Base-by-base conservation (phyloP, 805 yeast genomes). In the Suhomyces vadensis region DNA sequence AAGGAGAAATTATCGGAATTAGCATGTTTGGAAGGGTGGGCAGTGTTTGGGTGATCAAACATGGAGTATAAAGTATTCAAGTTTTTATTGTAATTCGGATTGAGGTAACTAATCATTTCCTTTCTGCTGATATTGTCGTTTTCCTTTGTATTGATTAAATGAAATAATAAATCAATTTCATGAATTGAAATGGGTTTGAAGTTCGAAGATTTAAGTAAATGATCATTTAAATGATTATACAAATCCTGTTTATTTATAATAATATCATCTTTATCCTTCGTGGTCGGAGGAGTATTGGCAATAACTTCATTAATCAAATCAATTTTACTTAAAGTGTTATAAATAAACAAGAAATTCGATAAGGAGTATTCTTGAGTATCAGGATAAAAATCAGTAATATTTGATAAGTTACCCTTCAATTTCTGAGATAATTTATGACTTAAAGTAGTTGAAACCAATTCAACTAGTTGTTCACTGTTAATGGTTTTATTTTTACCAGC, bases 51-150 rank as follows among this genome's bases (percentile, higher is more conserved):
- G 44, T 71, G 75, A 29, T 68, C 74, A 51, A 68, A 72, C 35
- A 70, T 67, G 27, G 71, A 53, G 41, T 58, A 56, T 46, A 68
- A 59, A n/a, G 67, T 58, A 14, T 58, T 57, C 33, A 57, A 49
- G 50, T 71, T 71, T 52, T 68, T 69, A 46, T 58, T 52, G 52
- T 64, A 69, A 54, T 67, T 69, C 50, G 92, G 88, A 40, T 92
- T 82, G 54, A 86, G 79, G 44, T 62, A 63, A 8, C 71, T 63
- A 47, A 72, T 68, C 52, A 72, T 60, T 42, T 70, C 74, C 49
- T 63, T 64, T 53, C 77, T 60, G 11, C 73, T 58, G 37, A 72
- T 74, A 35, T 63, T 57, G 46, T 71, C 71, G 43, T 64, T 69
- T 37, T 53, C 46, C 42, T 58, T 50, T 45, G 66, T 58, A 53